These are phyloP conservation scores for Leucogyrophana mollusca DNA, from an alignment of 768 basidiomycete species.

Conservation along the genomic window DNA sequence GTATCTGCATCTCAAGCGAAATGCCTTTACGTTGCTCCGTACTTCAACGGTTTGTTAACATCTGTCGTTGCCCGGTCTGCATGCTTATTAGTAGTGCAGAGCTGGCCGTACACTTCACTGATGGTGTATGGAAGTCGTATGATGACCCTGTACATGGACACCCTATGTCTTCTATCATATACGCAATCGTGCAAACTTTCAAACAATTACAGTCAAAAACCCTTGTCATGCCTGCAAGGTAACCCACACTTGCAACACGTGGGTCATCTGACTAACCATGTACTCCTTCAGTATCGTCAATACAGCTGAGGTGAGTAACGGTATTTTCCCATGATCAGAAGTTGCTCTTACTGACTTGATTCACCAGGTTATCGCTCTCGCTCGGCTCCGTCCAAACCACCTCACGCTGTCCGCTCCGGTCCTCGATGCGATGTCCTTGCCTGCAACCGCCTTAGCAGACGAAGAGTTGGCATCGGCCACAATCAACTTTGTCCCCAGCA, in stretches of 20 bases:
- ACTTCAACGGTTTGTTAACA: constrained; percentile 46
- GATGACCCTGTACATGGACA: constrained; percentile 37
- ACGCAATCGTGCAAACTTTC: constrained; percentile 36
- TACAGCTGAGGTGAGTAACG: constrained; percentile 31
- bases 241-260: constrained; percentile 1
- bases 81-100: constrained; percentile 24
- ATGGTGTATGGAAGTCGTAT: constrained; percentile 38
- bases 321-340: not conserved
- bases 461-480: constrained; percentile 7
- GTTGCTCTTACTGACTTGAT: not conserved
- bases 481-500: not conserved
- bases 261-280: not conserved
- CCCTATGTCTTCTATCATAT: constrained; percentile 40
- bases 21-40: constrained; percentile 53
- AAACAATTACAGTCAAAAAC: constrained; percentile 37
- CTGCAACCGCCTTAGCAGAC: not conserved
- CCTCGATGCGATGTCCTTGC: constrained; percentile 35
- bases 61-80: constrained; percentile 4
- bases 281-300: constrained; percentile 35
- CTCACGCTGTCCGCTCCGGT: constrained; percentile 41
- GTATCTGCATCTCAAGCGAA: constrained; percentile 52
- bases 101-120: constrained; percentile 46
- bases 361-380: constrained; percentile 39
- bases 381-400: constrained; percentile 39
- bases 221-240: constrained; percentile 52